phyloP scores from a whole-genome alignment of 2,329 filamentous ascomycete species.

The Aaosphaeria arxii region DNA sequence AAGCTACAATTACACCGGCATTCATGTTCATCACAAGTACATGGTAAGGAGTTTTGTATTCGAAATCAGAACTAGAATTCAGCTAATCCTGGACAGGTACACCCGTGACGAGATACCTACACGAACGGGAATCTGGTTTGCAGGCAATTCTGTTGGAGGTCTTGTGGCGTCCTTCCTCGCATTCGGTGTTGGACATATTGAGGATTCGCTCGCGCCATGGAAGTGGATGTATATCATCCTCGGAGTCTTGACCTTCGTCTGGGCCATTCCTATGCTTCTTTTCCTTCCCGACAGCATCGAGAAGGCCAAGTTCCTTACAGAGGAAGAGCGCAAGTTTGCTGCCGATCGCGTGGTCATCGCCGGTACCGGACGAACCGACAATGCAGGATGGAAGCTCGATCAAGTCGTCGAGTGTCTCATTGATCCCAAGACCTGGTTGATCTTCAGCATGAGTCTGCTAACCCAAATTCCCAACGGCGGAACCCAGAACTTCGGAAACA shows the following conservation, averaged over 20 bases:
- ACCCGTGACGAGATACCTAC: constrained; percentile 32
- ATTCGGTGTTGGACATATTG: constrained; percentile 13
- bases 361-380: constrained; percentile 16
- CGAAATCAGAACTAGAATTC: constrained; percentile 15
- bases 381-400: constrained; percentile 12
- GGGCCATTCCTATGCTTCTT: constrained; percentile 16
- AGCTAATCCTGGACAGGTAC: constrained; percentile 21
- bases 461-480: constrained; percentile 15
- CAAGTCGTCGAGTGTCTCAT: constrained; percentile 13
- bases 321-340: constrained; percentile 19
- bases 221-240: constrained; percentile 27
- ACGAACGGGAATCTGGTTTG: constrained; percentile 27
- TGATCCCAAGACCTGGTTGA: constrained; percentile 15
- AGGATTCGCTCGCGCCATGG: constrained; percentile 10
- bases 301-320: constrained; percentile 24
- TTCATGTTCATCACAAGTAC: constrained; percentile 25
- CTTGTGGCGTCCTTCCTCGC: constrained; percentile 13
- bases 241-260: constrained; percentile 21
- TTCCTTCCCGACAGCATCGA: constrained; percentile 46
- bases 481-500: constrained; percentile 16
- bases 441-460: constrained; percentile 11
- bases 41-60: constrained; percentile 7
- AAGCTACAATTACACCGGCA: constrained; percentile 16
- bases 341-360: constrained; percentile 21
- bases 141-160: constrained; percentile 40